Conservation (phyloP, 1,139 yeast genomes). For the Magnusiomyces tetraspermus region DNA sequence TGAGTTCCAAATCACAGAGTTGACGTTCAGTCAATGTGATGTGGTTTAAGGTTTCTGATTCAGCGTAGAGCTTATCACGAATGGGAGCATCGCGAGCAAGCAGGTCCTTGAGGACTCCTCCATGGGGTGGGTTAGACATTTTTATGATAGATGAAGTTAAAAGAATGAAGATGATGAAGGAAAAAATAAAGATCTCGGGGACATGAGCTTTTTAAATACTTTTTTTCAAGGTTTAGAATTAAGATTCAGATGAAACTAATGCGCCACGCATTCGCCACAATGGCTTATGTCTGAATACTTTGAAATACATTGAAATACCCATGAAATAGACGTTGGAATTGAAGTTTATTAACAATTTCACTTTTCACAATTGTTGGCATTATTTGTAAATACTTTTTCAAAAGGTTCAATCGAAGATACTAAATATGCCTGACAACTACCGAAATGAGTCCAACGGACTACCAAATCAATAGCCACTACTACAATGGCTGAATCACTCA, state of each 20-base stretch:
- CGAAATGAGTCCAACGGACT: too few species aligned
- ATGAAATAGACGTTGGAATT: too few species aligned
- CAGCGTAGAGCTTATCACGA: constrained; percentile 47
- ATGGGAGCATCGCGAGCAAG: constrained; percentile 68
- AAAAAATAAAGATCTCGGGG: not conserved
- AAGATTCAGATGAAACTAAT: not conserved
- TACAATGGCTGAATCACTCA: too few species aligned
- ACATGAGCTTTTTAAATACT: not conserved
- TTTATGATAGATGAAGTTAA: constrained; percentile 4
- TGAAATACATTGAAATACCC: too few species aligned
- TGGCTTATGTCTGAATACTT: too few species aligned
- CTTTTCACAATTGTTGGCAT: too few species aligned
- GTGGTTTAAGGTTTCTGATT: constrained; percentile 46
- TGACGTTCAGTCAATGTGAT: constrained; percentile 73
- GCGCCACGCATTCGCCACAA: too few species aligned
- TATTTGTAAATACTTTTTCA: too few species aligned
- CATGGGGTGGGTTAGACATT: constrained; percentile 79
- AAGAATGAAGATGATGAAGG: not conserved
- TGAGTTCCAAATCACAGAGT: constrained; percentile 84
- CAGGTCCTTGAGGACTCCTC: constrained; percentile 79
- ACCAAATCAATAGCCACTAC: too few species aligned
- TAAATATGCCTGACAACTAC: too few species aligned
- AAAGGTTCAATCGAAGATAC: too few species aligned
- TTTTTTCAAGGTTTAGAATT: not conserved
- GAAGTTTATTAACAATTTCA: too few species aligned